A percentile compares a stretch with the other conserved stretches of the same genome.
Evolutionary conservation across 2,329 filamentous ascomycete species (phyloP).

Genomic region (Ascochyta fabae): DNA sequence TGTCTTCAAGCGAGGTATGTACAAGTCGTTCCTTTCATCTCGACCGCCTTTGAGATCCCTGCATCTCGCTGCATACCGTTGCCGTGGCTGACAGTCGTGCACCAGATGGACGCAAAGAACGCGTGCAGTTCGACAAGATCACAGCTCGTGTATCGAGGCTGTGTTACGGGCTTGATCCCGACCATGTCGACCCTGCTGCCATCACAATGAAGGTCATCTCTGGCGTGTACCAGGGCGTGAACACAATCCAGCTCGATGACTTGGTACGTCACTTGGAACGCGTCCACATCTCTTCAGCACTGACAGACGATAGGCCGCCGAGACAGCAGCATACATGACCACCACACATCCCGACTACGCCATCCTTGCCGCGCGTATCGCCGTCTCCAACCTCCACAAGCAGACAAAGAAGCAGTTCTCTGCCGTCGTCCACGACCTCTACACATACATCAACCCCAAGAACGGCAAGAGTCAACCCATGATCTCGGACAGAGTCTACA

Average conservation of each 20-base stretch:
- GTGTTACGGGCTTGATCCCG: conserved; percentile 95
- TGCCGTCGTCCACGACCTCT: conserved; percentile 90
- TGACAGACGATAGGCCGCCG: conserved; percentile 73
- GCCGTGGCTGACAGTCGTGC: conserved; percentile 32
- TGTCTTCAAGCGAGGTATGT: conserved; percentile 53
- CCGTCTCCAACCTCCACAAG: conserved; percentile 99
- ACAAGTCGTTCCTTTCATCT: conserved; percentile 10
- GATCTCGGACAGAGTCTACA: conserved; percentile 91
- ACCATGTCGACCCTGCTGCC: conserved; percentile 94
- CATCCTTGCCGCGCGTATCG: conserved; percentile 96
- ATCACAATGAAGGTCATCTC: conserved; percentile 99
- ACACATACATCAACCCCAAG: conserved; percentile 95
- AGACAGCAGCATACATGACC: conserved; percentile 99
- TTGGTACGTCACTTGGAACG: conserved; percentile 67
- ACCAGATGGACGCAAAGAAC: conserved; percentile 97
- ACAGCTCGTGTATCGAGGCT: conserved; percentile 96
- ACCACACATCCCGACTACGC: conserved; percentile 99
- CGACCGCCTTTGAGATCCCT: conserved; percentile 16
- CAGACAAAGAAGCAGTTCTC: conserved; percentile 99
- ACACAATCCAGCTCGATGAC: conserved; percentile 94
- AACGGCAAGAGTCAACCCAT: conserved; percentile 85
- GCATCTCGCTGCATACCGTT: conserved; percentile 28
- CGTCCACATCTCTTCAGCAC: conserved; percentile 21
- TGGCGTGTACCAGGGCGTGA: conserved; percentile 98
- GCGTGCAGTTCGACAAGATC: conserved; percentile 99